Conservation (phyloP, 2,329 filamentous ascomycete species). For the Pestalotiopsis sp. region DNA sequence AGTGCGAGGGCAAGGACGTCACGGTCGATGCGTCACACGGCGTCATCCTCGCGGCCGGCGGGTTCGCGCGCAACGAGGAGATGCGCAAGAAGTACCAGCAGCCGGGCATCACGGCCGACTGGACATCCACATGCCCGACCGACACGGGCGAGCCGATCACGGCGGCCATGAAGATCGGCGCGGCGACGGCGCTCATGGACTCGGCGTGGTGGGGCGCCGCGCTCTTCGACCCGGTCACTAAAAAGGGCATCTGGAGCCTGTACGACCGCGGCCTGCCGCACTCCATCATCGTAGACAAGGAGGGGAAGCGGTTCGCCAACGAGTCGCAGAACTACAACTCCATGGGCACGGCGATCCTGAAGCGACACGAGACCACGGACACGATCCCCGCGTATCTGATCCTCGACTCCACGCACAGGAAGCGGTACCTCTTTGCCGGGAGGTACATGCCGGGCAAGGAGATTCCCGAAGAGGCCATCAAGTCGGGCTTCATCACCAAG, state of each 20-base stretch:
- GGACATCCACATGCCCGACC: constrained; percentile 26
- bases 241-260: constrained; percentile 23
- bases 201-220: constrained; percentile 37
- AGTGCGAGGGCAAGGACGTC: constrained; percentile 23
- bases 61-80: constrained; percentile 34
- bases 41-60: constrained; percentile 37
- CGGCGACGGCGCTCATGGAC: constrained; percentile 33
- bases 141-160: constrained; percentile 32
- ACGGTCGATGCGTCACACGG: constrained; percentile 28
- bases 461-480: neutral
- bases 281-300: constrained; percentile 36
- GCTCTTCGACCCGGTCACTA: constrained; percentile 28
- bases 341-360: constrained; percentile 21
- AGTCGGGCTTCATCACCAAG: constrained; percentile 20
- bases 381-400: constrained; percentile 35
- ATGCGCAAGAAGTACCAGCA: constrained; percentile 30
- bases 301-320: constrained; percentile 35
- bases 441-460: neutral
- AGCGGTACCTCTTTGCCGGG: constrained; percentile 24
- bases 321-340: constrained; percentile 35
- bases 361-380: neutral
- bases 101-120: constrained; percentile 23
- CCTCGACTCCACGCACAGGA: constrained; percentile 32
- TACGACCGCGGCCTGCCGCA: constrained; percentile 34
- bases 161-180: constrained; percentile 30